Evolutionary conservation across 257 asterid genomes (phyloP).

Genomic region (Solanum habrochaites): DNA sequence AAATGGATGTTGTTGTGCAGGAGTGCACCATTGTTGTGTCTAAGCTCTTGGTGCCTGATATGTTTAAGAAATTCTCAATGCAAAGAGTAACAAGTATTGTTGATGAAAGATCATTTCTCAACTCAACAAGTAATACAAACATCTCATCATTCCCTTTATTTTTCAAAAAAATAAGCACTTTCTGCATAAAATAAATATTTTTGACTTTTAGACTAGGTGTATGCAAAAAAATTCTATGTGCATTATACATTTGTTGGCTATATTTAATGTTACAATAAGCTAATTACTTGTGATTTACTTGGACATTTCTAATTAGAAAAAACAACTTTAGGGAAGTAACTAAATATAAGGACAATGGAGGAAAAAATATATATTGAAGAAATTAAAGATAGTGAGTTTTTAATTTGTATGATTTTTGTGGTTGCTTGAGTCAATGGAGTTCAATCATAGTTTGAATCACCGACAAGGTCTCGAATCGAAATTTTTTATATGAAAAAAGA

Average conservation of each 20-base stretch:
- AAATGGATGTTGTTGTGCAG: not conserved
- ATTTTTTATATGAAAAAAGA: too few species aligned
- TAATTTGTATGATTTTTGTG: not conserved
- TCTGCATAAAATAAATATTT: not conserved
- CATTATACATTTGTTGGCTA: not conserved
- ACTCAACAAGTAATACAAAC: not conserved
- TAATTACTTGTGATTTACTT: too few species aligned
- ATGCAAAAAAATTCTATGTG: not conserved
- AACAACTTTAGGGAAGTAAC: not conserved
- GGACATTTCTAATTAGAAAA: not conserved
- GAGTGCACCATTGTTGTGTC: not conserved
- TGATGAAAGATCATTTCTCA: not conserved
- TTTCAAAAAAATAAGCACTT: not conserved
- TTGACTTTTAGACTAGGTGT: not conserved
- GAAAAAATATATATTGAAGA: not conserved
- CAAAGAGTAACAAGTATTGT: not conserved
- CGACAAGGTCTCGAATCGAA: rapidly evolving
- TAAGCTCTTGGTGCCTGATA: not conserved
- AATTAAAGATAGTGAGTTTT: not conserved
- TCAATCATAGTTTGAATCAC: not conserved
- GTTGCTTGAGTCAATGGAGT: not conserved
- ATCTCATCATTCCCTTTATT: not conserved
- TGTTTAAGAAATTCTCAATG: not conserved
- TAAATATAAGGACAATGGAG: not conserved
- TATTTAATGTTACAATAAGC: not conserved